phyloP scores from a whole-genome alignment of 176 grass and related monocot genomes.

The Leersia perrieri region DNA sequence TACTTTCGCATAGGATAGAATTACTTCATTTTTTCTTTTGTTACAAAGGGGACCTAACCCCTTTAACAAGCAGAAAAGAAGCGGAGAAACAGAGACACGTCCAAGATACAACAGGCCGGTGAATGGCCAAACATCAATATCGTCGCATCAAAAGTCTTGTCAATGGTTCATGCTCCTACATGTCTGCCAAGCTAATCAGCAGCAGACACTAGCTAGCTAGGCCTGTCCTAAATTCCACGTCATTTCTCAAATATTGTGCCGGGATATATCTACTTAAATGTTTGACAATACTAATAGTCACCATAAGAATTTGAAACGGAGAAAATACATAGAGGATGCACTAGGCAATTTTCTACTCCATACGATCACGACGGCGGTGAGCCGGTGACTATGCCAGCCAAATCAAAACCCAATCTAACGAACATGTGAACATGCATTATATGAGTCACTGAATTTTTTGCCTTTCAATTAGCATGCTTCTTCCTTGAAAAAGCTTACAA shows the following conservation, averaged over 20 bases:
- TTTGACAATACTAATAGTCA: too few species aligned
- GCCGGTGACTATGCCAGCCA: not conserved
- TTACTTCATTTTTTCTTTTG: too few species aligned
- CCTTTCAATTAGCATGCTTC: not conserved
- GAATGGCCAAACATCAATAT: not conserved
- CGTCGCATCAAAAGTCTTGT: not conserved
- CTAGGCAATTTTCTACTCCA: not conserved
- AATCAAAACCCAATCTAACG: not conserved
- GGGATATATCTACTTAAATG: too few species aligned
- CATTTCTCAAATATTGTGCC: too few species aligned
- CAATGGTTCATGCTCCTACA: not conserved
- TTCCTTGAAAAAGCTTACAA: not conserved
- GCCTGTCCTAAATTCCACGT: not conserved
- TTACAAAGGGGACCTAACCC: too few species aligned
- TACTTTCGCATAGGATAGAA: too few species aligned
- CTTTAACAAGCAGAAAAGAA: too few species aligned
- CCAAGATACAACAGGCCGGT: not conserved
- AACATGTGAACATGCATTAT: not conserved
- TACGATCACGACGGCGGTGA: conserved; percentile 7
- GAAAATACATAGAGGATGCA: too few species aligned
- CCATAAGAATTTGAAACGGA: too few species aligned
- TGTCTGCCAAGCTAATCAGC: not conserved
- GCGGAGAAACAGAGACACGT: not conserved
- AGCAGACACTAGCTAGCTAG: not conserved
- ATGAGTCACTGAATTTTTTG: not conserved